Evolutionary conservation across 345 rosid genomes (phyloP).

Genomic region (Ceriops zippeliana): DNA sequence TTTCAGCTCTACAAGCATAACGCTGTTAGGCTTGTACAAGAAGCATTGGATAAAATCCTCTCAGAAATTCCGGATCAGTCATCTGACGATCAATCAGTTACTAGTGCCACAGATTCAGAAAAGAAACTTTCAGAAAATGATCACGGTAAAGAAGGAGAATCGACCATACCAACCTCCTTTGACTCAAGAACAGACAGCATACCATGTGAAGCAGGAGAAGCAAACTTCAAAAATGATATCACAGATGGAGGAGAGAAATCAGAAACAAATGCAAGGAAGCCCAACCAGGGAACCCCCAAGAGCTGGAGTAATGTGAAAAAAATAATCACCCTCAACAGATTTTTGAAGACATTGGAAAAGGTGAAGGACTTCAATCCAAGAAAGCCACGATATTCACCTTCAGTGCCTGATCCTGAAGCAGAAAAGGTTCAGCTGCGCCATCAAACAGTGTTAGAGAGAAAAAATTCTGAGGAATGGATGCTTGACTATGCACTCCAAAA

Average conservation of each 20-base stretch:
- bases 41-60: slow-evolving; percentile 78
- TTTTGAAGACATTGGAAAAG: slow-evolving; percentile 73
- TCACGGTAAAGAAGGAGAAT: slow-evolving; percentile 26
- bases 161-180: slow-evolving; percentile 24
- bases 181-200: slow-evolving; percentile 14
- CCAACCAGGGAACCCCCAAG: slow-evolving; percentile 42
- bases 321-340: slow-evolving; percentile 61
- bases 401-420: slow-evolving; percentile 44
- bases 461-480: slow-evolving; percentile 80
- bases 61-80: slow-evolving; percentile 62
- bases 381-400: slow-evolving; percentile 38
- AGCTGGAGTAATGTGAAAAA: slow-evolving; percentile 87
- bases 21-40: slow-evolving; percentile 67
- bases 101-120: slow-evolving; percentile 32
- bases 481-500: slow-evolving; percentile 78
- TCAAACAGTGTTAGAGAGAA: slow-evolving; percentile 54
- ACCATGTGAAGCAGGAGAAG: slow-evolving; percentile 16
- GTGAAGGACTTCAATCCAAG: slow-evolving; percentile 48
- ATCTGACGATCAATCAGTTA: slow-evolving; percentile 49
- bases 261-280: slow-evolving; percentile 26
- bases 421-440: slow-evolving; percentile 67
- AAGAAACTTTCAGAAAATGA: slow-evolving; percentile 35
- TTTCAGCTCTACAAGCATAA: slow-evolving; percentile 41
- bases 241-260: slow-evolving; percentile 26
- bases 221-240: slow-evolving; percentile 2